phyloP scores from a whole-genome alignment of 805 yeast genomes.

The Ogataea siamensis region DNA sequence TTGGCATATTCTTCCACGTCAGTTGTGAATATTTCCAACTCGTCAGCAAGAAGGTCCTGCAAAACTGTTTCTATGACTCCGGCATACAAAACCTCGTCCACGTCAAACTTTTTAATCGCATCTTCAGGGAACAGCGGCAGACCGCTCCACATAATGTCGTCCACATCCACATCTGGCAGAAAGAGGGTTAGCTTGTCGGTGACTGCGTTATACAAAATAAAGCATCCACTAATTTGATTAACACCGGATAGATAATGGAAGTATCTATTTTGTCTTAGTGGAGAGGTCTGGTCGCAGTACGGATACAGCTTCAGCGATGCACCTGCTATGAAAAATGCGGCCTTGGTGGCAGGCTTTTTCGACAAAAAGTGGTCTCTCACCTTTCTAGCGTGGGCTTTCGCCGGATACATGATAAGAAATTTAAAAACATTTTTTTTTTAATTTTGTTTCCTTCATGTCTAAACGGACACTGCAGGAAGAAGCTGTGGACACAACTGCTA shows the following conservation, averaged over 20 bases:
- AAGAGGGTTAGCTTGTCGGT: constrained; percentile 64
- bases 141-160: constrained; percentile 97
- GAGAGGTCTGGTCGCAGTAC: constrained; percentile 75
- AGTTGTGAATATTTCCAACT: constrained; percentile 45
- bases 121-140: constrained; percentile 67
- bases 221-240: constrained; percentile 69
- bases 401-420: constrained; percentile 54
- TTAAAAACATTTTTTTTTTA: neutral
- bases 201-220: constrained; percentile 54
- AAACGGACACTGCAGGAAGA: constrained; percentile 3
- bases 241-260: constrained; percentile 86
- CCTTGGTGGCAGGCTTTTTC: constrained; percentile 17
- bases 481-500: neutral
- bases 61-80: constrained; percentile 45
- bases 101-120: constrained; percentile 67
- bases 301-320: constrained; percentile 57
- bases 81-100: constrained; percentile 73
- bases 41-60: constrained; percentile 28
- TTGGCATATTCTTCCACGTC: constrained; percentile 50
- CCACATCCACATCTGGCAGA: constrained; percentile 79
- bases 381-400: constrained; percentile 67
- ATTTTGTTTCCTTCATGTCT: neutral
- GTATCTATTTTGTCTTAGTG: constrained; percentile 86
- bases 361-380: constrained; percentile 39
- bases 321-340: constrained; percentile 58